Percentiles rank a stretch among this genome's conserved stretches.
These are phyloP conservation scores for Puccinellia tenuiflora DNA, from an alignment of 176 grass and related monocot genomes.

Conservation along the genomic window DNA sequence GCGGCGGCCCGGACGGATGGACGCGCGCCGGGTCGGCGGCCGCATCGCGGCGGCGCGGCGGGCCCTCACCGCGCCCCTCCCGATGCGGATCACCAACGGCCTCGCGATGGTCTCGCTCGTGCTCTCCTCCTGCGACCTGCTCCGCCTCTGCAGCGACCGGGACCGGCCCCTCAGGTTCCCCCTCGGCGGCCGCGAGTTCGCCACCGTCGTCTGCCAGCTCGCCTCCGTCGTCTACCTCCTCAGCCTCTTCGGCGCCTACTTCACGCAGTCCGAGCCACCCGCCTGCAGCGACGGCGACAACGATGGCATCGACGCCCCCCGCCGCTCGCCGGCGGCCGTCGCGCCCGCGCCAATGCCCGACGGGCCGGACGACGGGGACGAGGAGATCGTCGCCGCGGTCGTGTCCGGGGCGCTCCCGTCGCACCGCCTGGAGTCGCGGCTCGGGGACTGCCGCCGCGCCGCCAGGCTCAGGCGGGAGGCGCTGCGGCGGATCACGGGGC, in stretches of 20 bases:
- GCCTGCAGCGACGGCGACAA: constrained; percentile 4
- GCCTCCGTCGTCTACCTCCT: constrained; percentile 51
- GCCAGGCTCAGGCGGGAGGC: constrained; percentile 58
- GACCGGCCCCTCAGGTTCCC: constrained; percentile 27
- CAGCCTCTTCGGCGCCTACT: constrained; percentile 31
- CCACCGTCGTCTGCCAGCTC: constrained; percentile 45
- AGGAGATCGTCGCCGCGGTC: constrained; percentile 54
- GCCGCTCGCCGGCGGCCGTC: background rate
- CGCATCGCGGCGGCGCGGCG: constrained; percentile 27
- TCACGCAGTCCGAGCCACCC: constrained; percentile 15
- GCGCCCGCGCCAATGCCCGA: constrained; percentile 30
- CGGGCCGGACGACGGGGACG: constrained; percentile 30
- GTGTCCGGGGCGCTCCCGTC: constrained; percentile 41
- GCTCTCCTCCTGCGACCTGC: constrained; percentile 48
- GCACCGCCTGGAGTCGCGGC: constrained; percentile 40
- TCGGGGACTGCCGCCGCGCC: constrained; percentile 47
- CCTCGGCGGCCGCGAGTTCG: constrained; percentile 44
- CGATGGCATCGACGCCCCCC: background rate
- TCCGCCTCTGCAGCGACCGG: constrained; percentile 52
- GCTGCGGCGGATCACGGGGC: constrained; percentile 48
- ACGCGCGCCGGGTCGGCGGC: constrained; percentile 22
- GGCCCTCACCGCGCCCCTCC: constrained; percentile 14
- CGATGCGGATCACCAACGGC: constrained; percentile 35
- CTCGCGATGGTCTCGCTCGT: constrained; percentile 35
- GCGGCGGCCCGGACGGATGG: constrained; percentile 7